Percentiles rank a stretch among this genome's conserved stretches.
phyloP scores from a whole-genome alignment of 331 rosid genomes.

The Pyracantha coccinea region DNA sequence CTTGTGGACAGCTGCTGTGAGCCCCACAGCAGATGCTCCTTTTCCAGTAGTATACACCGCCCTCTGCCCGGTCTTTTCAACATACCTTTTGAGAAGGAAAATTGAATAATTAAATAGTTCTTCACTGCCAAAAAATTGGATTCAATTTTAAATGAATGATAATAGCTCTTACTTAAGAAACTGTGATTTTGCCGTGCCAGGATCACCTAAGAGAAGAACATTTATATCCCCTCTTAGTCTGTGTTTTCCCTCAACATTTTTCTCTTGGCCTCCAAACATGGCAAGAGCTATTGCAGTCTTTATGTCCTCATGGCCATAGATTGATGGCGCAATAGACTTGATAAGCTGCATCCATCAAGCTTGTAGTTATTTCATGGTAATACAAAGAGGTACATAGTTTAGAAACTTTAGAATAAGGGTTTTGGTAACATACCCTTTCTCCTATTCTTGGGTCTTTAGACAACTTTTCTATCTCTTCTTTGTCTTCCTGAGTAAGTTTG shows the following conservation, averaged over 20 bases:
- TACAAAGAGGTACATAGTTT: background rate
- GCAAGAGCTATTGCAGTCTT: conserved; percentile 94
- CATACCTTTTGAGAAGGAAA: conserved; percentile 40
- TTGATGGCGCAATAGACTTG: conserved; percentile 95
- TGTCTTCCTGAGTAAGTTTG: conserved; percentile 92
- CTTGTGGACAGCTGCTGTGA: conserved; percentile 96
- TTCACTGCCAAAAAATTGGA: background rate
- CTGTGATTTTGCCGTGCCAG: conserved; percentile 98
- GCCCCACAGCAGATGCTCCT: conserved; percentile 99
- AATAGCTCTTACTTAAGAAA: conserved; percentile 77
- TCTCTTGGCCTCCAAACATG: conserved; percentile 97
- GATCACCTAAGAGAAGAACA: conserved; percentile 91
- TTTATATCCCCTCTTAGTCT: conserved; percentile 85
- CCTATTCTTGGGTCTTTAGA: conserved; percentile 87
- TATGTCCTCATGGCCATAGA: conserved; percentile 88
- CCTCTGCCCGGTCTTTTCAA: conserved; percentile 94
- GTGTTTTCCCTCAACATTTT: conserved; percentile 83
- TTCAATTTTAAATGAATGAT: background rate
- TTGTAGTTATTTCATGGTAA: conserved; percentile 1
- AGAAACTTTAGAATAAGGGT: background rate
- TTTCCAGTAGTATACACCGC: conserved; percentile 97
- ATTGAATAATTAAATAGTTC: background rate
- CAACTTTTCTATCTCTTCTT: conserved; percentile 68
- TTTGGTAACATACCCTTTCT: conserved; percentile 66
- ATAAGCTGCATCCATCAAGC: conserved; percentile 39